Percentiles rank a stretch among this genome's conserved stretches.
phyloP scores from a whole-genome alignment of 2,329 filamentous ascomycete species.

The Fusarium sublunatum region DNA sequence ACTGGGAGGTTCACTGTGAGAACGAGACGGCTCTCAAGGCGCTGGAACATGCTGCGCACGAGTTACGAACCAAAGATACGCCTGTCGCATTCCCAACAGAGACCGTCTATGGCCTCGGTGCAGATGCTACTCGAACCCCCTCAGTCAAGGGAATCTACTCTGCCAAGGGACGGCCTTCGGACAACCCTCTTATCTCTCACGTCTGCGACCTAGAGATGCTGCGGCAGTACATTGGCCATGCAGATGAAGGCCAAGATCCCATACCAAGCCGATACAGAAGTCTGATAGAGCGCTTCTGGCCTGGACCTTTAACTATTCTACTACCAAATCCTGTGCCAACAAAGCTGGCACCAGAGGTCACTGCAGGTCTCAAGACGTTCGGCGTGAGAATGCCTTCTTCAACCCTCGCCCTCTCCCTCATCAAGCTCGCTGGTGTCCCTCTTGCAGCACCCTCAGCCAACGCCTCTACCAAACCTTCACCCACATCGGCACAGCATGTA shows the following conservation, averaged over 20 bases:
- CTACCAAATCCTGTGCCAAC: slow-evolving; percentile 79
- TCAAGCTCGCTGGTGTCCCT: slow-evolving; percentile 79
- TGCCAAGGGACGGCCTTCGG: slow-evolving; percentile 88
- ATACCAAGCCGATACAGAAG: slow-evolving; percentile 82
- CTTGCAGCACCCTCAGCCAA: slow-evolving; percentile 95
- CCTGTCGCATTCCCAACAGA: slow-evolving; percentile 97
- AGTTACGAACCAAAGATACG: slow-evolving; percentile 72
- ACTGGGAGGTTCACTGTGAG: slow-evolving; percentile 55
- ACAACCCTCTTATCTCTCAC: slow-evolving; percentile 96
- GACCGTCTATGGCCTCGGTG: slow-evolving; percentile 97
- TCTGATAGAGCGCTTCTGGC: slow-evolving; percentile 89
- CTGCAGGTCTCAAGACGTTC: slow-evolving; percentile 85
- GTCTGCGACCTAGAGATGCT: slow-evolving; percentile 84
- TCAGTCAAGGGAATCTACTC: slow-evolving; percentile 93
- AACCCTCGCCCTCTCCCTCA: slow-evolving; percentile 86
- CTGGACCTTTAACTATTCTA: slow-evolving; percentile 91
- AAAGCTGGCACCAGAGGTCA: slow-evolving; percentile 88
- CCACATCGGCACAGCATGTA: slow-evolving; percentile 91
- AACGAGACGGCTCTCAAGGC: slow-evolving; percentile 50
- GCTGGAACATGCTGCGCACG: slow-evolving; percentile 73
- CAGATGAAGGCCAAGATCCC: slow-evolving; percentile 47
- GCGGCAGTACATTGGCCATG: slow-evolving; percentile 66
- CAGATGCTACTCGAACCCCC: slow-evolving; percentile 86
- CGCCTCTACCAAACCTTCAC: slow-evolving; percentile 90
- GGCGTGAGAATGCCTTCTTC: slow-evolving; percentile 90